Evolutionary conservation across 1,284 basidiomycete genomes (phyloP), one percentile per base, ranked within the genome.

Genomic region (Ceratorhiza oryzae-sativae): DNA sequence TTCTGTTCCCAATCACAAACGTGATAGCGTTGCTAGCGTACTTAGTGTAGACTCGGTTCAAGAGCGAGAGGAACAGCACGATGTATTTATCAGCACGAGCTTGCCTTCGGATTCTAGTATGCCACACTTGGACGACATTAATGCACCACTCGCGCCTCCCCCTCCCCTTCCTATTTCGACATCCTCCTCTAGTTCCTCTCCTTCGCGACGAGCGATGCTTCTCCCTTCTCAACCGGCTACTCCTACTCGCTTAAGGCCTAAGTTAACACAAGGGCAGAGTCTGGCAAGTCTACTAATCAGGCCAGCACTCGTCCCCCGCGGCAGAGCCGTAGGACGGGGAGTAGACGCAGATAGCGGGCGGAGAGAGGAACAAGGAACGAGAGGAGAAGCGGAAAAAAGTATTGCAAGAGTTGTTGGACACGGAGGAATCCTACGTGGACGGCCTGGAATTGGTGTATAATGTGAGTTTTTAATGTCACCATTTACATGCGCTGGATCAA

Each of bases 381-480:
- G 74, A 58, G 41, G 78, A 79, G 55, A 89, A 86, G 76, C 81
- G 87, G 63, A 80, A 82, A 51, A 86, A 86, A 77, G 81, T 94
- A 39, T 84, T 93, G 15, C 83, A 86, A 65, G 94, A 95, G 79
- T 88, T 95, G 74, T 87, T 88, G 75, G 87, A 90, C 71, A 94
- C 92, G 0, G 93, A 95, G 81, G 86, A 84, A 77, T 86, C 88
- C 0, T 95, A 95, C 77, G 86, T 93, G 13, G 86, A 88, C 76
- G 92, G 92, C 9, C 82, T 95, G 42, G 90, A 93, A 75, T 83
- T 94, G 71, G 88, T 95, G 71, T 91, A 94, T 80, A 86, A 87
- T 72, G 92, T 93, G 61, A 72, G 78, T 67, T 56, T 49, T 18
- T 49, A 25, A n/a, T 49, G 23, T n/a, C 42, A 20, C 18, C 56